These are phyloP conservation scores for Daedaleopsis nitida DNA, from an alignment of 768 basidiomycete species.

Conservation along the genomic window DNA sequence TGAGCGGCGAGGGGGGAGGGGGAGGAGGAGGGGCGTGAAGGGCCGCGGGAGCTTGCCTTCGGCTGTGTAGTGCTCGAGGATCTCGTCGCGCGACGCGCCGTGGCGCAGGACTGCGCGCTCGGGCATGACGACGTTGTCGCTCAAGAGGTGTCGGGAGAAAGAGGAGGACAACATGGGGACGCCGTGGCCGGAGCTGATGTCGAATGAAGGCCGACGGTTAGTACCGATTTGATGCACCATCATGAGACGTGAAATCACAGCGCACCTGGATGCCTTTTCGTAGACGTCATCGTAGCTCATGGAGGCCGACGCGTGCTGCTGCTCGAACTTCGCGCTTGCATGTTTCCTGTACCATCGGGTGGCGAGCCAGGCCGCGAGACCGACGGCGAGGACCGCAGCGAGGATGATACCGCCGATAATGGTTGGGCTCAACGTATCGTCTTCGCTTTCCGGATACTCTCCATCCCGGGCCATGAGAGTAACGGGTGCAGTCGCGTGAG, in stretches of 20 bases:
- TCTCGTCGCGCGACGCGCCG: constrained; percentile 41
- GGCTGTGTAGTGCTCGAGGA: constrained; percentile 46
- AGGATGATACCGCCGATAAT: constrained; percentile 56
- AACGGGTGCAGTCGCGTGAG: constrained; percentile 1
- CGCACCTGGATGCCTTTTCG: constrained; percentile 17
- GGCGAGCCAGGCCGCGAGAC: constrained; percentile 44
- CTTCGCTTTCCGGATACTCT: constrained; percentile 9
- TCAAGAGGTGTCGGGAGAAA: constrained; percentile 48
- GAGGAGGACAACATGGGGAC: constrained; percentile 1
- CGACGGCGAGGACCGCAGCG: constrained; percentile 42
- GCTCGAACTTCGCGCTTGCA: constrained; percentile 20
- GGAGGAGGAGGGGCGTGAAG: constrained; percentile 38
- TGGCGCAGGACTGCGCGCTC: constrained; percentile 45
- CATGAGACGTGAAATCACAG: not conserved
- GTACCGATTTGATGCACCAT: too few relatives aligned
- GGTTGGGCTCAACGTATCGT: constrained; percentile 30
- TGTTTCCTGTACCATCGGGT: constrained; percentile 43
- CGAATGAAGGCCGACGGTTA: not conserved
- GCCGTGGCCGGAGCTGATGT: constrained; percentile 6
- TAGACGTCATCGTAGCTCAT: not conserved
- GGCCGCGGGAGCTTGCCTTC: constrained; percentile 45
- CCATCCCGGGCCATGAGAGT: constrained; percentile 4
- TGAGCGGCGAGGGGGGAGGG: not conserved
- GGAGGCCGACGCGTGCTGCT: constrained; percentile 13
- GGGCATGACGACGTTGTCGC: constrained; percentile 54